Conservation (phyloP, 225 moss, liverwort and hornwort genomes). For the Lunularia cruciata region DNA sequence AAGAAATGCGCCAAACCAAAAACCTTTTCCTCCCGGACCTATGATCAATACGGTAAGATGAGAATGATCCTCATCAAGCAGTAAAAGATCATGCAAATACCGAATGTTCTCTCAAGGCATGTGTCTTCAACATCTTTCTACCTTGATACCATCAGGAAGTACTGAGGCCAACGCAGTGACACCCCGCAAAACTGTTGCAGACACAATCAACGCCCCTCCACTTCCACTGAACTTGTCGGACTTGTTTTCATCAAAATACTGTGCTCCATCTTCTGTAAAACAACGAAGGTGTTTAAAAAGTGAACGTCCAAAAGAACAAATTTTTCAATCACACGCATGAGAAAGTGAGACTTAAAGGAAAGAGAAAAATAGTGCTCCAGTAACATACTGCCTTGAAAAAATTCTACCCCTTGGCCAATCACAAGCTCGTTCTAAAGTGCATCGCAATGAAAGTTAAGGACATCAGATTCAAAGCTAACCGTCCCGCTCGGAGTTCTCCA, state of each 20-base stretch:
- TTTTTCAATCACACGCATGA: not conserved
- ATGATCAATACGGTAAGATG: not conserved
- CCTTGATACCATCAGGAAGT: constrained; percentile 44
- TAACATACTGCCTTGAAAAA: too few species aligned
- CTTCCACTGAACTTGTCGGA: constrained; percentile 29
- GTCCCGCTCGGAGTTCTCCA: constrained; percentile 40
- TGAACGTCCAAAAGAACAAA: not conserved
- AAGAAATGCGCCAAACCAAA: constrained; percentile 49
- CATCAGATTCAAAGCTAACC: constrained; percentile 23
- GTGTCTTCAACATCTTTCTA: not conserved
- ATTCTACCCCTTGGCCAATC: too few species aligned
- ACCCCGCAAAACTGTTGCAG: constrained; percentile 40
- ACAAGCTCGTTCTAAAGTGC: too few species aligned
- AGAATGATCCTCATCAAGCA: not conserved
- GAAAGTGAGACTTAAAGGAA: not conserved
- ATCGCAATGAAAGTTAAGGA: not conserved
- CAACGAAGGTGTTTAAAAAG: not conserved
- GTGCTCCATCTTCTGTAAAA: constrained; percentile 43
- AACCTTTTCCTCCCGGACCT: constrained; percentile 41
- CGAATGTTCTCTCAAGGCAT: too few species aligned
- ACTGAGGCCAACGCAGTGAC: constrained; percentile 39
- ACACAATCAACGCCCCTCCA: constrained; percentile 41
- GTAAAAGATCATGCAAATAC: not conserved
- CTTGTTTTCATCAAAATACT: constrained; percentile 44
- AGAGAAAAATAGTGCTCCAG: too few species aligned